These are phyloP conservation scores for Royoungia palumana DNA, from an alignment of 768 basidiomycete species.

Conservation along the genomic window DNA sequence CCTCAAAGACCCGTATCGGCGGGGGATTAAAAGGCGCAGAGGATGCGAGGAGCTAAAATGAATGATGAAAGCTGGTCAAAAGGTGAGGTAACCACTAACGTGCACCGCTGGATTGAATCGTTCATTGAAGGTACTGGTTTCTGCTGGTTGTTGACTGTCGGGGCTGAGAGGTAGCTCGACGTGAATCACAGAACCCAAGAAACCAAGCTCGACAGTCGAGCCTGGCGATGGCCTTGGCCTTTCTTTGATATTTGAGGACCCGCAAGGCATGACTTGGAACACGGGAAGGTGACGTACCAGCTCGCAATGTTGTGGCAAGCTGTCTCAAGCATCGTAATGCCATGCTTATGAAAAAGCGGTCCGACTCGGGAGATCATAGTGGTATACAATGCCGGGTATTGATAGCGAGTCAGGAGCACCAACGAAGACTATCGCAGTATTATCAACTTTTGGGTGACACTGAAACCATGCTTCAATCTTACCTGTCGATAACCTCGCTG, in stretches of 20 bases:
- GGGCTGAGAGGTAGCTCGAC: slow-evolving; percentile 65
- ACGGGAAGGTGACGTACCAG: slow-evolving; percentile 54
- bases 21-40: slow-evolving; percentile 56
- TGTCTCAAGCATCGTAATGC: slow-evolving; percentile 76
- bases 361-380: slow-evolving; percentile 63
- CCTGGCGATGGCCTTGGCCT: slow-evolving; percentile 74
- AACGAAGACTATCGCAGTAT: slow-evolving; percentile 38
- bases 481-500: slow-evolving; percentile 85
- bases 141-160: slow-evolving; percentile 72
- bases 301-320: slow-evolving; percentile 82
- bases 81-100: slow-evolving; percentile 29
- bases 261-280: slow-evolving; percentile 1
- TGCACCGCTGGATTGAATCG: slow-evolving; percentile 52
- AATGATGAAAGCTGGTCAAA: not conserved
- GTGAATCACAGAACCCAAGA: slow-evolving; percentile 73
- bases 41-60: slow-evolving; percentile 63
- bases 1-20: slow-evolving; percentile 60
- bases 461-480: not conserved
- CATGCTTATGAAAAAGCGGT: slow-evolving; percentile 69
- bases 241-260: slow-evolving; percentile 45
- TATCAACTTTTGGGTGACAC: not conserved
- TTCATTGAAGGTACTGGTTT: slow-evolving; percentile 47
- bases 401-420: slow-evolving; percentile 75
- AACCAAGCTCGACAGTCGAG: slow-evolving; percentile 69
- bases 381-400: slow-evolving; percentile 84